These are phyloP conservation scores for Tetrapyrgos nigripes DNA, from an alignment of 1,284 basidiomycete genomes.

Conservation along the genomic window DNA sequence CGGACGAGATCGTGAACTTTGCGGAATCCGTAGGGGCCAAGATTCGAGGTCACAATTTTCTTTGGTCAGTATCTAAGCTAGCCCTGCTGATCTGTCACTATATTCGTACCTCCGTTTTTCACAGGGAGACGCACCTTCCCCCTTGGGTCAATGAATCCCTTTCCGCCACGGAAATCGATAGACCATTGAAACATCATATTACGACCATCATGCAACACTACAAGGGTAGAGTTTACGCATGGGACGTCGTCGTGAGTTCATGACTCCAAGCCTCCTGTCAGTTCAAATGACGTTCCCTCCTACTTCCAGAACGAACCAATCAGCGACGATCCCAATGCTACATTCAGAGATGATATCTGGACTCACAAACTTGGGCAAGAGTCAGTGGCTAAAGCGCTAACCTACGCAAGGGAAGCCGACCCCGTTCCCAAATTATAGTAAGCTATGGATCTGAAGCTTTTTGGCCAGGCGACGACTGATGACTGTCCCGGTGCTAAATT, in stretches of 20 bases:
- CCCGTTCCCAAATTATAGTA: conserved; percentile 7
- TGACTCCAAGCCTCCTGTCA: neutral
- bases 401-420: conserved; percentile 6
- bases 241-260: neutral
- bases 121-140: conserved; percentile 4
- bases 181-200: conserved; percentile 6
- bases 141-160: conserved; percentile 8
- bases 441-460: neutral
- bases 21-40: conserved; percentile 5
- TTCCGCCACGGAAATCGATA: conserved; percentile 4
- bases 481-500: no score
- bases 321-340: conserved; percentile 9
- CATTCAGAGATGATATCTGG: conserved; percentile 3
- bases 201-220: conserved; percentile 5
- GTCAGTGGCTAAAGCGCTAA: conserved; percentile 6
- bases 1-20: conserved; percentile 4
- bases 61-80: neutral
- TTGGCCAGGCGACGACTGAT: neutral
- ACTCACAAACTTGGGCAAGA: conserved; percentile 6
- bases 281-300: neutral
- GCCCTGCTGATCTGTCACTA: neutral
- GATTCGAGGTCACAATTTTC: conserved; percentile 5
- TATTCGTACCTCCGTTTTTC: neutral
- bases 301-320: conserved; percentile 2
- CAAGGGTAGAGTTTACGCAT: conserved; percentile 5